Conservation (phyloP, 805 yeast species). For the Yamadazyma akitaensis region DNA sequence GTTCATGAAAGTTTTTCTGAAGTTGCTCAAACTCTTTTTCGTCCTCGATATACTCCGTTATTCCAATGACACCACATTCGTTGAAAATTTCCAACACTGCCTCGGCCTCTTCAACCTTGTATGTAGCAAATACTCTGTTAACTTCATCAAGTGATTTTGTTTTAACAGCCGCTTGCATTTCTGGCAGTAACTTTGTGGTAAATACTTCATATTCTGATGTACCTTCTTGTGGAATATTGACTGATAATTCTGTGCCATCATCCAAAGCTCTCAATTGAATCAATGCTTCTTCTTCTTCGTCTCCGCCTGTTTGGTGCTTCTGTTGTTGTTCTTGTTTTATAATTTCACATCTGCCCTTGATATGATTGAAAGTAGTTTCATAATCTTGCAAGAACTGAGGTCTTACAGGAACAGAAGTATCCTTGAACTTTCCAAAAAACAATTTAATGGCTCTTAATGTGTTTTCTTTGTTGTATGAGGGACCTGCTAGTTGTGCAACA, state of each 20-base stretch:
- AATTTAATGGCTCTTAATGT: constrained; percentile 49
- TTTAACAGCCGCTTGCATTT: constrained; percentile 73
- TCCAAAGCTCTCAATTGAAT: constrained; percentile 89
- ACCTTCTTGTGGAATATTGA: constrained; percentile 62
- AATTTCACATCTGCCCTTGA: constrained; percentile 68
- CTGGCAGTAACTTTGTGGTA: constrained; percentile 47
- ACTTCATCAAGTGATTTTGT: constrained; percentile 72
- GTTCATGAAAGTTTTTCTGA: constrained; percentile 43
- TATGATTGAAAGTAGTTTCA: constrained; percentile 69
- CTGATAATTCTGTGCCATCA: constrained; percentile 71
- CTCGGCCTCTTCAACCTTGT: constrained; percentile 80
- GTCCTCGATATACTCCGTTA: constrained; percentile 71
- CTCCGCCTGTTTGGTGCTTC: constrained; percentile 21
- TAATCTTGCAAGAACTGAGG: constrained; percentile 73
- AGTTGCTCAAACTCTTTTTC: constrained; percentile 62
- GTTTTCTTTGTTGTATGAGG: constrained; percentile 24
- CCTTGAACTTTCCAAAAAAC: constrained; percentile 63
- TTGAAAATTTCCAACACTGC: constrained; percentile 67
- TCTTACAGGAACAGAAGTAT: constrained; percentile 55
- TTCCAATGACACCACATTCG: constrained; percentile 78
- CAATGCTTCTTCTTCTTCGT: constrained; percentile 59
- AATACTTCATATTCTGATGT: constrained; percentile 57
- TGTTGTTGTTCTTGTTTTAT: constrained; percentile 50
- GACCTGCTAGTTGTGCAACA: constrained; percentile 45
- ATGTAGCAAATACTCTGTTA: constrained; percentile 72